A percentile compares a stretch with the other conserved stretches of the same genome.
Evolutionary conservation across 176 grass and related monocot genomes (phyloP).

Genomic region (bread wheat (Triticum aestivum)): DNA sequence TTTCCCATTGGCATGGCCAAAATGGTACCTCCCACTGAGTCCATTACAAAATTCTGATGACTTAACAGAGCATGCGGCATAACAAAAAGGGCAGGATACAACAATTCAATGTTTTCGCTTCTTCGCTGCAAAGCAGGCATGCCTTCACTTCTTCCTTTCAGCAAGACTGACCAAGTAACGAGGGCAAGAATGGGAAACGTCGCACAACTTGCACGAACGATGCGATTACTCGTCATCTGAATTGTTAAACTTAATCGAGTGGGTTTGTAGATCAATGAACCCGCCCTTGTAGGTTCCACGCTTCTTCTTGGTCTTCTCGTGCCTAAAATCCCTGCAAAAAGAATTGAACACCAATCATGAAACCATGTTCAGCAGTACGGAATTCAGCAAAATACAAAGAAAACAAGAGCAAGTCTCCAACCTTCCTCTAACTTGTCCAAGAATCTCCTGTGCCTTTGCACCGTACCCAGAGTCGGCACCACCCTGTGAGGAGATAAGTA

Average conservation of each 20-base stretch:
- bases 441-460: constrained; percentile 91
- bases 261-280: constrained; percentile 71
- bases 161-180: background rate
- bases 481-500: constrained; percentile 31
- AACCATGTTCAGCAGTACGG: background rate
- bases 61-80: background rate
- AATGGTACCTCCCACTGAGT: constrained; percentile 15
- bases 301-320: constrained; percentile 99
- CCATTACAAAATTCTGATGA: constrained; percentile 9
- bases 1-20: constrained; percentile 4
- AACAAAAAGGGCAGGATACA: constrained; percentile 5
- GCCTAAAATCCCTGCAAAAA: constrained; percentile 77
- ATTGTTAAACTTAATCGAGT: constrained; percentile 82
- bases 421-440: constrained; percentile 97
- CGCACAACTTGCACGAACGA: background rate
- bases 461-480: constrained; percentile 86
- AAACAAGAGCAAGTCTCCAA: constrained; percentile 7
- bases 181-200: background rate
- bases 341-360: background rate
- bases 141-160: background rate
- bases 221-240: constrained; percentile 51
- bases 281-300: constrained; percentile 79
- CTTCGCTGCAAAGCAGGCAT: background rate
- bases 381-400: background rate
- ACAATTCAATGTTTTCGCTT: background rate